These are phyloP conservation scores for Scopulariopsis brevicaulis DNA, from an alignment of 2,329 filamentous ascomycete genomes.

Conservation along the genomic window DNA sequence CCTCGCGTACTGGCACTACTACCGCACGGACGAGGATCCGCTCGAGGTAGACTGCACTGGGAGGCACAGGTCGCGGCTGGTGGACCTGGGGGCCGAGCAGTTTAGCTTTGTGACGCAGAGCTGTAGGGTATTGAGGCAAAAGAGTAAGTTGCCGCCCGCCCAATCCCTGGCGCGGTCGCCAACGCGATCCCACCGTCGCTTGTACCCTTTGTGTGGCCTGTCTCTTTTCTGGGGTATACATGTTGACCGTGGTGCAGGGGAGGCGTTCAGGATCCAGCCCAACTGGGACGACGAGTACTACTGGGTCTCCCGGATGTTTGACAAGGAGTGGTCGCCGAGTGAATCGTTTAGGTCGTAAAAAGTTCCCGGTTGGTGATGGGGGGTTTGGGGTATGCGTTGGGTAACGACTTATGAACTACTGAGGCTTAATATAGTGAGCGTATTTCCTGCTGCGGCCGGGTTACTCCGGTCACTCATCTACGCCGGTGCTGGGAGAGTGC, in stretches of 20 bases:
- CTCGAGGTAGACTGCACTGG: constrained; percentile 14
- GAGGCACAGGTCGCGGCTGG: constrained; percentile 15
- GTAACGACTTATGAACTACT: too few relatives aligned
- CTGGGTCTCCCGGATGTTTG: constrained; percentile 34
- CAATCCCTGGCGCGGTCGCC: background rate
- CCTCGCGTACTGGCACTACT: constrained; percentile 39
- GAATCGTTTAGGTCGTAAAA: background rate
- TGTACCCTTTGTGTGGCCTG: background rate
- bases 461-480: too few relatives aligned
- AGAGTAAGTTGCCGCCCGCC: constrained; percentile 9
- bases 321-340: constrained; percentile 23
- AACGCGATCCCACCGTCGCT: background rate
- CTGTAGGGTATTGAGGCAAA: constrained; percentile 12
- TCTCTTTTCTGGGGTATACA: background rate
- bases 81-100: constrained; percentile 18
- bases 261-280: background rate
- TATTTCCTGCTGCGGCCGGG: too few relatives aligned
- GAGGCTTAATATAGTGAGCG: too few relatives aligned
- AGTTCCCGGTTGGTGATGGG: background rate
- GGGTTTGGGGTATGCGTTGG: background rate
- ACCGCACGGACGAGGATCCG: constrained; percentile 23
- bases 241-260: background rate
- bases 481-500: too few relatives aligned
- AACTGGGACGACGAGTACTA: constrained; percentile 29
- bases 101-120: constrained; percentile 18